Evolutionary conservation across 139 green algal genomes (phyloP), one percentile per base, ranked within the genome.

Genomic region (Micractinium conductrix): DNA sequence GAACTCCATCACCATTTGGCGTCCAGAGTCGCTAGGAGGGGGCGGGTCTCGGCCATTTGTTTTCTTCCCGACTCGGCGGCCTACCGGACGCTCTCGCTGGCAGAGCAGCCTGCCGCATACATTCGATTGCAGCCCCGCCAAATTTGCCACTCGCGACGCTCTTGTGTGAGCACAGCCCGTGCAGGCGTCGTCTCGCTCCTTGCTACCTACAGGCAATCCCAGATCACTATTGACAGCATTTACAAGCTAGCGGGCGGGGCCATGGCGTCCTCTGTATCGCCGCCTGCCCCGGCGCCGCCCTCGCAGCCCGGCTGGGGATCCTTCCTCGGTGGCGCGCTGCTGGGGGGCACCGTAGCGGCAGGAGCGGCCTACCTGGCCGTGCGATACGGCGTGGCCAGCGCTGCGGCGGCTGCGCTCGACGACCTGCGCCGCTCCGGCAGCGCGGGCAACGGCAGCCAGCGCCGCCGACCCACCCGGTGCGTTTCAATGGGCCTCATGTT

Each of bases 291-390:
- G n/a, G n/a, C n/a, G n/a, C n/a, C n/a, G 35, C 30, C 55, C n/a
- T 45, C 55, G 28, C 30, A 22, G 26, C 76, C 38, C 4, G 76
- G 76, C 76, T 82, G 76, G 76, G 76, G 76, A 1, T 17, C 48
- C 19, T 88, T 93, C 43, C 79, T 89, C 6, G 90, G 87, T 7
- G 91, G 91, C 6, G 43, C 91, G 9, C 45, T 89, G 28, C 16
- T 94, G 26, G 91, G 91, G 26, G 85, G 84, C 44, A 81, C 90
- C 5, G 72, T 92, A 1, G 90, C 85, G 17, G 88, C 86, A 30
- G 91, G 86, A 0, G 91, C 83, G 16, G 90, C 88, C 0, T 89
- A 91, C 30, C 81, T 89, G 26, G 87, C 45, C 22, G 80, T 53
- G n/a, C 91, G 58, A n/a, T 87, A 45, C n/a, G 74, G 14, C 55